Base-by-base conservation (phyloP, 805 yeast species). In the Candida chilensis region DNA sequence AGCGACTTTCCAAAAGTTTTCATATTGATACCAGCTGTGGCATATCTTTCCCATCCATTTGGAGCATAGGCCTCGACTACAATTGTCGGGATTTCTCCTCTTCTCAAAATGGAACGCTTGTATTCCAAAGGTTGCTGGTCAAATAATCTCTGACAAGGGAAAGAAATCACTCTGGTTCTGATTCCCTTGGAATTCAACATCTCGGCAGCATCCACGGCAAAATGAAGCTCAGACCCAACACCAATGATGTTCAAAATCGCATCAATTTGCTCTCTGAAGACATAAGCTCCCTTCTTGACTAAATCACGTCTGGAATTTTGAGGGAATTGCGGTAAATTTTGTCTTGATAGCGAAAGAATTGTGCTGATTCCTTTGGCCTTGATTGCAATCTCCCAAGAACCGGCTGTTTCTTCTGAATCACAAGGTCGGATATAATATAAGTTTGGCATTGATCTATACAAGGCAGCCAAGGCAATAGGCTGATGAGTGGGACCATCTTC, bases 401-500 rank as follows among this genome's bases (percentile, higher is more conserved):
- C 75, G 18, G 71, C 63, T 32, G 57, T 49, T 57, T 69, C 75
- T 38, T 62, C 60, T 32, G 71, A 67, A 42, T 69, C 75, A 42
- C 72, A 69, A 15, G 75, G 75, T 38, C 75, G 57, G 58, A 72
- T 61, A 35, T 62, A 71, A 44, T 52, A 49, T 26, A 56, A 29
- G 52, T 69, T 69, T 37, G 76, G 76, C 33, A 62, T 47, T 25
- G 75, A 65, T 41, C 75, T 60, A 55, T 64, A 60, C 45, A 68
- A 69, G 16, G 68, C 64, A 27, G 69, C 45, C 21, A 71, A 53
- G 45, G 64, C 74, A 37, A 69, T 65, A 33, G 76, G 75, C 50
- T 69, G 76, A 39, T 69, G 76, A 27, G 75, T 69, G 24, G 75
- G 75, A 26, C 76, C 76, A 38, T 69, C 75, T 53, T 69, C 76